phyloP scores from a whole-genome alignment of 768 basidiomycete genomes.

The Kondoa malvinella region DNA sequence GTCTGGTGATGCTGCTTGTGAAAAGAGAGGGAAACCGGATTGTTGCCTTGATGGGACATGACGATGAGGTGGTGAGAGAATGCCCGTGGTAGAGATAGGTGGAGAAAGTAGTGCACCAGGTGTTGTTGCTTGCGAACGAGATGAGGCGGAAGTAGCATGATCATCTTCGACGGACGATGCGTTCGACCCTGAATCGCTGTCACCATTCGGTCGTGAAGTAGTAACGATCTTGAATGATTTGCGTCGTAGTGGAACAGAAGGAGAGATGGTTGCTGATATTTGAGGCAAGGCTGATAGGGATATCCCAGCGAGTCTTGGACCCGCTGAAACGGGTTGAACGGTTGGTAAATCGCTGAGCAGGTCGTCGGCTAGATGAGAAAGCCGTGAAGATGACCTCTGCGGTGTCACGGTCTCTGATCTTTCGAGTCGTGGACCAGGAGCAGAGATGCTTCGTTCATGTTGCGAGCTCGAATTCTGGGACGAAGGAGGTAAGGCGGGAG shows the following conservation, averaged over 20 bases:
- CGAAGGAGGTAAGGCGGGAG: not conserved
- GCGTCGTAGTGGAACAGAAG: constrained; percentile 13
- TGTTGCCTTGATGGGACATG: no score
- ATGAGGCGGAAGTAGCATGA: no score
- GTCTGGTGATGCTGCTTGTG: no score
- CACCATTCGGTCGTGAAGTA: constrained; percentile 1
- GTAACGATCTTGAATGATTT: constrained; percentile 18
- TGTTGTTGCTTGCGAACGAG: no score
- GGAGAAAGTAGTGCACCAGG: no score
- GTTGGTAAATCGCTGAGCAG: not conserved
- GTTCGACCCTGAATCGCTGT: not conserved
- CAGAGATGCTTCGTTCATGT: not conserved
- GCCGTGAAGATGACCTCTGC: not conserved
- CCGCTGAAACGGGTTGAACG: no score
- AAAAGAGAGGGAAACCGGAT: no score
- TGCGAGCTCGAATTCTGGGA: no score
- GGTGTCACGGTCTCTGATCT: not conserved
- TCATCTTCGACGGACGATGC: not conserved
- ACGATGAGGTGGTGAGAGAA: no score
- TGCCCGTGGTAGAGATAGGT: no score
- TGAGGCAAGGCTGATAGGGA: constrained; percentile 10
- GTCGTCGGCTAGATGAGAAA: not conserved
- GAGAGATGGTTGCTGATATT: constrained; percentile 15
- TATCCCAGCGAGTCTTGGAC: no score
- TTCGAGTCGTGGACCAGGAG: not conserved